Conservation (phyloP, 1,284 basidiomycete genomes). For the Vanrija sp. region DNA sequence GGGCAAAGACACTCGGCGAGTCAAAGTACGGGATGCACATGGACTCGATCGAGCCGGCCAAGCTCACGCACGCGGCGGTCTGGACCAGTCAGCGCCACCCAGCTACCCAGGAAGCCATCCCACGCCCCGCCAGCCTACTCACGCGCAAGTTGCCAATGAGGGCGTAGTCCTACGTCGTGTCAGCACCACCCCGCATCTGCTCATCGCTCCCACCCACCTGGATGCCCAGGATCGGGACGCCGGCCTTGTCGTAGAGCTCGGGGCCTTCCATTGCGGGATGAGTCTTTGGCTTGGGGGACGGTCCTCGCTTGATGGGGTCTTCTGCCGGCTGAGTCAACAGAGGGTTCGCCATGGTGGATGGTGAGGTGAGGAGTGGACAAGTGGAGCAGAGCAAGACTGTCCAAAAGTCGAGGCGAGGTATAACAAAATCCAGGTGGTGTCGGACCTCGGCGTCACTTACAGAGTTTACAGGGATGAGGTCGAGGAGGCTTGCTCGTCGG, state of each 20-base stretch:
- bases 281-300: neutral
- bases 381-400: too few species aligned
- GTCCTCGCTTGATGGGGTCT: neutral
- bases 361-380: neutral
- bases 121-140: neutral
- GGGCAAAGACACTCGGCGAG: constrained; percentile 78
- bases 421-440: neutral
- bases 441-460: too few species aligned
- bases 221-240: constrained; percentile 31
- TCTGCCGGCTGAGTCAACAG: neutral
- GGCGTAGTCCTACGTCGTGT: constrained; percentile 43
- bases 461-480: too few species aligned
- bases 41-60: constrained; percentile 57
- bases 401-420: neutral
- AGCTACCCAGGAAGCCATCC: too few species aligned
- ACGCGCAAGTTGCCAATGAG: constrained; percentile 49
- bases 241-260: constrained; percentile 18
- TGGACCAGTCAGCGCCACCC: constrained; percentile 6
- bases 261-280: constrained; percentile 1
- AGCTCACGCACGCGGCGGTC: constrained; percentile 50
- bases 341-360: neutral
- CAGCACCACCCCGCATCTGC: neutral
- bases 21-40: constrained; percentile 91
- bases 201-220: constrained; percentile 13
- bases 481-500: too few species aligned